Conservation (phyloP, 371 early-diverging fungal genomes). For the Mucor irregularis region DNA sequence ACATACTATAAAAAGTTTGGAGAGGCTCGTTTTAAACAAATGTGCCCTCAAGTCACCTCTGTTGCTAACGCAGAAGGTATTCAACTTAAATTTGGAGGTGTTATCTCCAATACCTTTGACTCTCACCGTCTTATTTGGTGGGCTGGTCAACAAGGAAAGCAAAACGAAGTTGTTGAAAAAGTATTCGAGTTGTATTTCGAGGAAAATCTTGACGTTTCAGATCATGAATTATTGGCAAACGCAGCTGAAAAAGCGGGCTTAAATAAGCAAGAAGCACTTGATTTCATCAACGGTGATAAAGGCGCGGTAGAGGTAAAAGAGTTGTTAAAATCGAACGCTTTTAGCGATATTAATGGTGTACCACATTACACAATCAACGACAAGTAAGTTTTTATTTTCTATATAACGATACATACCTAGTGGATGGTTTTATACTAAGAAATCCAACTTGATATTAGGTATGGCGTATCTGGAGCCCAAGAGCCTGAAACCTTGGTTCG, state of each 20-base stretch:
- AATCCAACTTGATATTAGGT: too few relatives aligned
- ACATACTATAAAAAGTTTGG: constrained; percentile 67
- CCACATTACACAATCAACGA: constrained; percentile 66
- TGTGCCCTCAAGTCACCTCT: constrained; percentile 52
- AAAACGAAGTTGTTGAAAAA: constrained; percentile 60
- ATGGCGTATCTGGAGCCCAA: constrained; percentile 69
- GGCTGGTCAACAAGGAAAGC: constrained; percentile 53
- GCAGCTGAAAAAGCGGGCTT: constrained; percentile 65
- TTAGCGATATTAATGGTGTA: constrained; percentile 62
- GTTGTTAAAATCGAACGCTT: constrained; percentile 35
- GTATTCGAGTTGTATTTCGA: constrained; percentile 72
- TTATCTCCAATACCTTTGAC: constrained; percentile 64
- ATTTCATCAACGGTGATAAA: constrained; percentile 55
- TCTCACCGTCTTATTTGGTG: constrained; percentile 69
- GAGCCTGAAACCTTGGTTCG: constrained; percentile 56
- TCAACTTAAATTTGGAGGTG: constrained; percentile 58
- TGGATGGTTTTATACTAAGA: neutral
- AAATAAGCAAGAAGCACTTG: constrained; percentile 42
- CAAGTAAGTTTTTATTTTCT: constrained; percentile 37
- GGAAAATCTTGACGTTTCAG: constrained; percentile 59
- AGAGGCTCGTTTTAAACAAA: constrained; percentile 37
- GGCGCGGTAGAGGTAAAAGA: constrained; percentile 47
- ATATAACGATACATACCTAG: neutral
- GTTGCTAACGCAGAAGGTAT: constrained; percentile 65
- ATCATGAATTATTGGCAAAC: constrained; percentile 51